Percentiles rank a stretch among this genome's conserved stretches.
These are phyloP conservation scores for Macroventuria anomochaeta DNA, from an alignment of 2,329 filamentous ascomycete species.

Conservation along the genomic window DNA sequence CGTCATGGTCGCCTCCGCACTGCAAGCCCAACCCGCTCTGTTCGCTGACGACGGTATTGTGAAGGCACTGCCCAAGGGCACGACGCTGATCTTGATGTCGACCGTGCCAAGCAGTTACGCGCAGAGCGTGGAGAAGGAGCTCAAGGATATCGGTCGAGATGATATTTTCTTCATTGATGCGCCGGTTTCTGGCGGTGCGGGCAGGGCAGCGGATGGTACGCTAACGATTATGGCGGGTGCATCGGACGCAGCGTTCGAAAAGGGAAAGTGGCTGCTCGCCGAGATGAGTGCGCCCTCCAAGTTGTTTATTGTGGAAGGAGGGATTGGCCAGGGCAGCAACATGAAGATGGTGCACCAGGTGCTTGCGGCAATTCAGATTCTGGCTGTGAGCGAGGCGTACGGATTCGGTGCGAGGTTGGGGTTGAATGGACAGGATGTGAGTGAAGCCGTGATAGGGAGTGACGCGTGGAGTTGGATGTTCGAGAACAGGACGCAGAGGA, in stretches of 20 bases:
- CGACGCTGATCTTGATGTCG: constrained; percentile 70
- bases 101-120: constrained; percentile 73
- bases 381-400: constrained; percentile 63
- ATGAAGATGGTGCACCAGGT: constrained; percentile 66
- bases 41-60: constrained; percentile 64
- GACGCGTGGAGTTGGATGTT: constrained; percentile 63
- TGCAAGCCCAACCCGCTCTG: constrained; percentile 70
- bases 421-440: constrained; percentile 58
- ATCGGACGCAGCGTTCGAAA: constrained; percentile 62
- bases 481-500: constrained; percentile 61
- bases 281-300: constrained; percentile 68
- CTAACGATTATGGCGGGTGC: constrained; percentile 78
- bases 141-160: constrained; percentile 61
- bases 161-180: constrained; percentile 74
- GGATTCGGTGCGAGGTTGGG: constrained; percentile 62
- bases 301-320: constrained; percentile 62
- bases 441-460: constrained; percentile 56
- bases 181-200: constrained; percentile 74
- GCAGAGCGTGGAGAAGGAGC: constrained; percentile 63
- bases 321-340: constrained; percentile 61
- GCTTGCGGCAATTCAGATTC: constrained; percentile 65
- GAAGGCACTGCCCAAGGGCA: constrained; percentile 60
- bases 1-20: constrained; percentile 77
- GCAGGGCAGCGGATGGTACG: constrained; percentile 72
- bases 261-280: constrained; percentile 65